Evolutionary conservation across 176 grass and related monocot species (phyloP).

Genomic region (Bothriochloa decipiens): DNA sequence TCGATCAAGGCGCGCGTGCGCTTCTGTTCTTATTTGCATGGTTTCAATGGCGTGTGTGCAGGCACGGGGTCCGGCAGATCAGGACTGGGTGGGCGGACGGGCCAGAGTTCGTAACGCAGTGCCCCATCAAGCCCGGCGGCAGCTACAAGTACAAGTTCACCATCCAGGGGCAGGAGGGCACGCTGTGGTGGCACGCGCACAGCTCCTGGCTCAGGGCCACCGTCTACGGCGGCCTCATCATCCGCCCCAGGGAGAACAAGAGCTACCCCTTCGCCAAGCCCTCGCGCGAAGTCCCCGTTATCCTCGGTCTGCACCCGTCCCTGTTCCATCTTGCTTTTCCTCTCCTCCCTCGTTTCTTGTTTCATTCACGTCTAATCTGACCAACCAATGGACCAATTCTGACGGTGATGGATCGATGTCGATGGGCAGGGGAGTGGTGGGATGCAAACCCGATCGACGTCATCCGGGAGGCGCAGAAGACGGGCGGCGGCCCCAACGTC

Average conservation of each 20-base stretch:
- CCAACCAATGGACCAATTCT: neutral
- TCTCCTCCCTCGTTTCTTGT: no score
- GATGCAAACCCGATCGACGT: constrained; percentile 74
- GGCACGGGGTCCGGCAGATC: constrained; percentile 74
- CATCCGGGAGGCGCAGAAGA: constrained; percentile 60
- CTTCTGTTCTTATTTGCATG: no score
- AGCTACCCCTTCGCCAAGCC: constrained; percentile 73
- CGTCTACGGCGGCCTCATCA: constrained; percentile 75
- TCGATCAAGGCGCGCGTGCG: neutral
- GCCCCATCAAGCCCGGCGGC: constrained; percentile 69
- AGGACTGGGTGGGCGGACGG: constrained; percentile 82
- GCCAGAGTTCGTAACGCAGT: constrained; percentile 85
- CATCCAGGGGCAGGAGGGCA: constrained; percentile 70
- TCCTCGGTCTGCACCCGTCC: constrained; percentile 57
- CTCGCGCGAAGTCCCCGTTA: constrained; percentile 54
- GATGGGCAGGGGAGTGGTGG: constrained; percentile 79
- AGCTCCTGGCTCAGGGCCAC: constrained; percentile 88
- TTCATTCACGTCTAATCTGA: no score
- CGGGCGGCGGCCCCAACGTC: constrained; percentile 65
- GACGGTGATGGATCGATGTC: neutral
- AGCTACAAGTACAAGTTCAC: constrained; percentile 84
- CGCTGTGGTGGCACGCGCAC: constrained; percentile 92
- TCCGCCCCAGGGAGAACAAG: constrained; percentile 52
- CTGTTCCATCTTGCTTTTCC: no score
- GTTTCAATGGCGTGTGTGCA: neutral